phyloP scores from a whole-genome alignment of 495 filamentous ascomycete genomes.

The Aspergillus hancockii region DNA sequence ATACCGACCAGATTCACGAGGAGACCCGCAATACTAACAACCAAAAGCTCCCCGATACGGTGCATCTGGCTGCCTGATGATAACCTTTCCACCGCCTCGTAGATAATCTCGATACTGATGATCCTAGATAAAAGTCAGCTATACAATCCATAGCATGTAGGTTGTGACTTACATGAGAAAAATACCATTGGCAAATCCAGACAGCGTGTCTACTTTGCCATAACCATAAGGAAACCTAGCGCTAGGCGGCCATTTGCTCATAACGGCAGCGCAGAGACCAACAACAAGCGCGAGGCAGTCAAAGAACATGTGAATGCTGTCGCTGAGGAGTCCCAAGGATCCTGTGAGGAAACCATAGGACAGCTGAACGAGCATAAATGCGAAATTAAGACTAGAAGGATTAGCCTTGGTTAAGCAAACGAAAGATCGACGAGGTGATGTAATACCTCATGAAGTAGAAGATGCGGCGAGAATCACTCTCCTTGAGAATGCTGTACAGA shows the following conservation, averaged over 20 bases:
- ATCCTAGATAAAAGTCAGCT: conserved; percentile 59
- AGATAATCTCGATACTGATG: conserved; percentile 95
- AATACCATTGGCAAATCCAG: conserved; percentile 94
- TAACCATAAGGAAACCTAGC: conserved; percentile 90
- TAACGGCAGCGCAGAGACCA: conserved; percentile 90
- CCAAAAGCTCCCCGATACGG: conserved; percentile 80
- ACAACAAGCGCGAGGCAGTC: conserved; percentile 92
- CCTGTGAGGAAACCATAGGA: conserved; percentile 91
- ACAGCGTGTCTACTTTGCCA: conserved; percentile 94
- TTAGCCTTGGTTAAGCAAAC: conserved; percentile 17
- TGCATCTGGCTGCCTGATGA: conserved; percentile 79
- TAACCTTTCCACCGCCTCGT: conserved; percentile 87
- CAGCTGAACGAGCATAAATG: conserved; percentile 93
- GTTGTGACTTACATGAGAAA: conserved; percentile 75
- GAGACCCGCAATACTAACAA: conserved; percentile 82
- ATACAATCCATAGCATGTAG: background rate
- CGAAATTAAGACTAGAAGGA: conserved; percentile 75
- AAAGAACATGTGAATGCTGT: conserved; percentile 99
- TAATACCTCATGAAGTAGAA: conserved; percentile 93
- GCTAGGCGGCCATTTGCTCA: conserved; percentile 95
- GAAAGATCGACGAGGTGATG: conserved; percentile 27
- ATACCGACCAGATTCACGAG: conserved; percentile 91
- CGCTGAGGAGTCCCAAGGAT: conserved; percentile 89
- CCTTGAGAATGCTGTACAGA: conserved; percentile 78
- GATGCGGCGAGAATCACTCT: conserved; percentile 93